Conservation (phyloP, 305 asterid genomes). For the Fraxinus latifolia region DNA sequence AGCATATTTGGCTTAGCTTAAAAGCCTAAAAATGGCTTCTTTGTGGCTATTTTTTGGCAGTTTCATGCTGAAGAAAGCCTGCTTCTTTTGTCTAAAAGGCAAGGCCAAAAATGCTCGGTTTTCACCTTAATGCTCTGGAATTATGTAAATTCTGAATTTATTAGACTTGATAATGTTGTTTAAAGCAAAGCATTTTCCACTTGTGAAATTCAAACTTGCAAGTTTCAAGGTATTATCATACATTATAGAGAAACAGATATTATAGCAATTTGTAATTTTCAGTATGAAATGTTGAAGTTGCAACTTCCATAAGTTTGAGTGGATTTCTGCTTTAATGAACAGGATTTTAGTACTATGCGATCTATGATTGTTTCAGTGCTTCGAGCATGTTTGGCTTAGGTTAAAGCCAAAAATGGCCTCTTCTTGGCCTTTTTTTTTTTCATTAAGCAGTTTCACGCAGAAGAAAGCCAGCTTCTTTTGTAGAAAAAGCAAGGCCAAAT, state of each 20-base stretch:
- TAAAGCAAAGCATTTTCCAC: not conserved
- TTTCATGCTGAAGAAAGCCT: not conserved
- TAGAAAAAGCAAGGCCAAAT: not conserved
- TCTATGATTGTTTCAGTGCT: not conserved
- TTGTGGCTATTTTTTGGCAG: not conserved
- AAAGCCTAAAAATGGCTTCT: not conserved
- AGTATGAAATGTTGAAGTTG: not conserved
- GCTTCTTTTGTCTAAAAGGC: not conserved
- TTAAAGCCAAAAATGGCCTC: not conserved
- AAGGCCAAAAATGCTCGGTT: not conserved
- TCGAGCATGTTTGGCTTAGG: not conserved
- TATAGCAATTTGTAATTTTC: not conserved
- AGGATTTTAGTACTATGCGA: not conserved
- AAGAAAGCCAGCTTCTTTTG: not conserved
- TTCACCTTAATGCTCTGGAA: not conserved
- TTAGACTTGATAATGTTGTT: not conserved
- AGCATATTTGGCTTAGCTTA: not conserved
- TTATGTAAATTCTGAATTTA: not conserved
- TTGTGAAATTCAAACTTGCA: not conserved
- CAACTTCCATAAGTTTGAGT: not conserved
- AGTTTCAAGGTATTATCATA: not conserved
- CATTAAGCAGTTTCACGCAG: not conserved
- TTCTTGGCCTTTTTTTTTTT: not conserved
- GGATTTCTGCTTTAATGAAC: not conserved
- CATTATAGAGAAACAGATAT: not conserved